phyloP scores from a whole-genome alignment of 805 yeast genomes.

The Lipomyces chichibuensis region DNA sequence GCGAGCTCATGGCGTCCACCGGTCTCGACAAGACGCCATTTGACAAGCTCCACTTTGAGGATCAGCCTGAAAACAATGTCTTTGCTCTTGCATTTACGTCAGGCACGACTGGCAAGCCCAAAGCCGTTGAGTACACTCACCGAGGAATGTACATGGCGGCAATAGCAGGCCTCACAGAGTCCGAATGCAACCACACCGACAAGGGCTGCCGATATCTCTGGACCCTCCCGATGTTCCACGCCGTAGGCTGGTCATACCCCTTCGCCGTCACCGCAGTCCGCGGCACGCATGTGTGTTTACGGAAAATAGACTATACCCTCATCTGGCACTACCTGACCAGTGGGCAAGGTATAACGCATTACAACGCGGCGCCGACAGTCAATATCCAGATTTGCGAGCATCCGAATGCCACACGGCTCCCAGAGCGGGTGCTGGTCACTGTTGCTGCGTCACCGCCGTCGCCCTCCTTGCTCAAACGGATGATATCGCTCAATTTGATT shows the following conservation, averaged over 20 bases:
- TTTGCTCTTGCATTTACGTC: constrained; percentile 42
- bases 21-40: constrained; percentile 14
- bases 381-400: constrained; percentile 43
- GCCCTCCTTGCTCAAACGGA: constrained; percentile 43
- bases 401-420: constrained; percentile 40
- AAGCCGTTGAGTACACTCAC: constrained; percentile 47
- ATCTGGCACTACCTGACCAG: constrained; percentile 42
- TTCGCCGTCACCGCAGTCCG: constrained; percentile 46
- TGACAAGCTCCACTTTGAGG: constrained; percentile 30
- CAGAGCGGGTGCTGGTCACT: constrained; percentile 41
- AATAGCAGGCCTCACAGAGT: constrained; percentile 42
- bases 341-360: constrained; percentile 42
- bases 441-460: constrained; percentile 48
- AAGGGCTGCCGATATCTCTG: constrained; percentile 44
- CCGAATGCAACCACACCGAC: constrained; percentile 41
- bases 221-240: constrained; percentile 48
- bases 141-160: constrained; percentile 44
- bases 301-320: constrained; percentile 43
- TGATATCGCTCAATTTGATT: constrained; percentile 41
- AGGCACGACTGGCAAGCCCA: constrained; percentile 47
- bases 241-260: constrained; percentile 47
- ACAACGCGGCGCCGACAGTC: constrained; percentile 47
- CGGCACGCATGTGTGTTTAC: constrained; percentile 44
- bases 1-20: constrained; percentile 20
- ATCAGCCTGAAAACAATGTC: constrained; percentile 30